Conservation (phyloP, 257 asterid species). For the Apocynum venetum region DNA sequence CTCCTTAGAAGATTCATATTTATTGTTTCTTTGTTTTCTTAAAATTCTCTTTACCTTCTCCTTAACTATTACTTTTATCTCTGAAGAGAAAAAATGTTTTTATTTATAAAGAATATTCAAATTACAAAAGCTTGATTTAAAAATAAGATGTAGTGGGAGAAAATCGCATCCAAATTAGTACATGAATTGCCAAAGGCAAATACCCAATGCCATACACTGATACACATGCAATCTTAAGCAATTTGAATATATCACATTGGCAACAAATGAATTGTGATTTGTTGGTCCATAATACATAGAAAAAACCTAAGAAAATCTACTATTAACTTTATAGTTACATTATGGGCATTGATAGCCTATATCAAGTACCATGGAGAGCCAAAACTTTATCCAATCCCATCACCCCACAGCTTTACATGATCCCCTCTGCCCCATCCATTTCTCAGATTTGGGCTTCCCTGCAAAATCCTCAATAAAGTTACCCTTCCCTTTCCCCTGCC, state of each 20-base stretch:
- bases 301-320: not conserved
- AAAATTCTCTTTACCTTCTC: no score
- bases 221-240: not conserved
- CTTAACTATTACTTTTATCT: no score
- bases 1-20: no score
- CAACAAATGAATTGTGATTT: constrained; percentile 6
- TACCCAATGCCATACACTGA: no score
- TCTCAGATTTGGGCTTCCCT: not conserved
- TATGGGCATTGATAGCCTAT: not conserved
- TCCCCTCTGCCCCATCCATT: not conserved
- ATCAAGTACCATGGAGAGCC: not conserved
- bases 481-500: constrained; percentile 9
- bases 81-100: no score
- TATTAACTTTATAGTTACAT: not conserved
- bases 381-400: constrained; percentile 21
- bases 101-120: no score
- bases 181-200: no score
- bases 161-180: no score
- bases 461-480: constrained; percentile 17
- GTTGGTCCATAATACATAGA: not conserved
- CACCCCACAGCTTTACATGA: constrained; percentile 10
- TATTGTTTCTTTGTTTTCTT: no score
- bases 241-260: not conserved
- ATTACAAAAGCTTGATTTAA: no score
- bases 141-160: no score